Conservation (phyloP, 345 rosid genomes). For the Salix dunnii region DNA sequence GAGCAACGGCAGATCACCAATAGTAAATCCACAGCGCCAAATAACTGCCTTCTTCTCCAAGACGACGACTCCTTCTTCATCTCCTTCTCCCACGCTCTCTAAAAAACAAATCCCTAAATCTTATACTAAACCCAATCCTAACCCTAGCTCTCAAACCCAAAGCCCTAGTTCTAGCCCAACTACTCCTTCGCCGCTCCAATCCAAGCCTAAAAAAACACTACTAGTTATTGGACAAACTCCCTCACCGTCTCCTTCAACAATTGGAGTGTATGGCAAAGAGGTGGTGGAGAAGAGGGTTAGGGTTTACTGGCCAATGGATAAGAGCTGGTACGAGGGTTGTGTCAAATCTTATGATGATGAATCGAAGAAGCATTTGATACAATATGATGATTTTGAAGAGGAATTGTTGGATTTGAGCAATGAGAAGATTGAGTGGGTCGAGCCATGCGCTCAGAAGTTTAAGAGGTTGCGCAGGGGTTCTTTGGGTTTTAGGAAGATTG, state of each 20-base stretch:
- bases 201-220: slow-evolving; percentile 53
- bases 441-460: slow-evolving; percentile 34
- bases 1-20: slow-evolving; percentile 77
- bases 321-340: slow-evolving; percentile 75
- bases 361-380: slow-evolving; percentile 61
- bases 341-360: slow-evolving; percentile 48
- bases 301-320: slow-evolving; percentile 96
- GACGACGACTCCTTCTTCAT: slow-evolving; percentile 39
- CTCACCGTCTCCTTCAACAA: slow-evolving; percentile 24
- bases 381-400: slow-evolving; percentile 83
- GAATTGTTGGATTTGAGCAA: slow-evolving; percentile 76
- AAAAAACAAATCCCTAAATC: slow-evolving; percentile 17
- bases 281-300: slow-evolving; percentile 59
- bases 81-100: slow-evolving; percentile 39
- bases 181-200: slow-evolving; percentile 71
- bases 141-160: slow-evolving; percentile 21
- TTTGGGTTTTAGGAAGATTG: slow-evolving; percentile 40
- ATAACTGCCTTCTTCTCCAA: slow-evolving; percentile 83
- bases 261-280: slow-evolving; percentile 44
- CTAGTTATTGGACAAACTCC: slow-evolving; percentile 61
- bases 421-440: slow-evolving; percentile 85
- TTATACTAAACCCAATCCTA: slow-evolving; percentile 27
- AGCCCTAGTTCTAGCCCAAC: slow-evolving; percentile 46
- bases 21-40: slow-evolving; percentile 84
- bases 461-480: slow-evolving; percentile 67